These are phyloP conservation scores for Gossypium longicalyx DNA, from an alignment of 345 rosid genomes.

Conservation along the genomic window DNA sequence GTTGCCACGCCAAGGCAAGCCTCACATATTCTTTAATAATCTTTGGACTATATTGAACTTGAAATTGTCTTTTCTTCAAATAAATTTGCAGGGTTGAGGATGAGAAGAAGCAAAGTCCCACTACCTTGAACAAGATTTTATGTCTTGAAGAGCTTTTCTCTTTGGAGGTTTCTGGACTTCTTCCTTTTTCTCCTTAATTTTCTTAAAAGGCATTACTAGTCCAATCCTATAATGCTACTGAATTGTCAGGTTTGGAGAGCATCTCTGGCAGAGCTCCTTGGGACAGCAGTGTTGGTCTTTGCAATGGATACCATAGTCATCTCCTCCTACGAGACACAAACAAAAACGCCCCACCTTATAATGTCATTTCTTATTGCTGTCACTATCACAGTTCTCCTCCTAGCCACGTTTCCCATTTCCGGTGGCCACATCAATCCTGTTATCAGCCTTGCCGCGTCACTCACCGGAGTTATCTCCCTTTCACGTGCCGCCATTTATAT, in stretches of 20 bases:
- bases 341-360: conserved; percentile 30
- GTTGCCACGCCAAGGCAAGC: conserved; percentile 12
- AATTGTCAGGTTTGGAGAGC: conserved; percentile 50
- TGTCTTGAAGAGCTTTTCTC: neutral
- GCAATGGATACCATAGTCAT: conserved; percentile 33
- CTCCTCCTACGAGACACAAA: conserved; percentile 30
- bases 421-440: conserved; percentile 50
- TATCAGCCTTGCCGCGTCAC: conserved; percentile 35
- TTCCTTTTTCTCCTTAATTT: too few species aligned
- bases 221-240: neutral
- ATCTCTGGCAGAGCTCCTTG: conserved; percentile 43
- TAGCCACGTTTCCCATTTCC: conserved; percentile 41
- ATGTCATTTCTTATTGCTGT: conserved; percentile 32
- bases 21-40: neutral
- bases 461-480: conserved; percentile 33
- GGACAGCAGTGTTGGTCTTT: conserved; percentile 40
- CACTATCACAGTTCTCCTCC: conserved; percentile 31
- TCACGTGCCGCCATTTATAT: conserved; percentile 35
- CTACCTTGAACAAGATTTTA: neutral
- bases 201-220: neutral
- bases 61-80: neutral
- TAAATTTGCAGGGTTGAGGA: neutral
- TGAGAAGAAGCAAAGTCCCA: conserved; percentile 11
- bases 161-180: neutral
- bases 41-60: neutral